Conservation (phyloP, 768 basidiomycete species). For the Tulasnella sp. region DNA sequence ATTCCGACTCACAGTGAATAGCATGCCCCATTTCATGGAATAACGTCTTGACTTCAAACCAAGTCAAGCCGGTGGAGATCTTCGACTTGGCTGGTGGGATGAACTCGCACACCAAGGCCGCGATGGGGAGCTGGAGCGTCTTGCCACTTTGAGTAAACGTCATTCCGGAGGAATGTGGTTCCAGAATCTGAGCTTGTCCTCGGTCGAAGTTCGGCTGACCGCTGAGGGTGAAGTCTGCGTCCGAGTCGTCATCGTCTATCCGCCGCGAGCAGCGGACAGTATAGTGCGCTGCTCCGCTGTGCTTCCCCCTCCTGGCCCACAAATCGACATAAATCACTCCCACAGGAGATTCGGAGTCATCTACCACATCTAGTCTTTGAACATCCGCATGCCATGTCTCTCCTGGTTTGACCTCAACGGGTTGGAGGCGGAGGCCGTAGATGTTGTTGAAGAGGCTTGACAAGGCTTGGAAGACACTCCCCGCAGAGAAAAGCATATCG, state of each 20-base stretch:
- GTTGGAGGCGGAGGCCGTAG: slow-evolving; percentile 73
- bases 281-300: slow-evolving; percentile 91
- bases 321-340: slow-evolving; percentile 96
- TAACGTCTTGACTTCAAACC: slow-evolving; percentile 89
- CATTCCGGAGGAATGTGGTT: slow-evolving; percentile 45
- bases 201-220: slow-evolving; percentile 36
- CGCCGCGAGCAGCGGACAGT: slow-evolving; percentile 91
- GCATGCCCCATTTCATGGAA: slow-evolving; percentile 99
- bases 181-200: slow-evolving; percentile 41
- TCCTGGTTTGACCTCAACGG: slow-evolving; percentile 56
- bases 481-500: slow-evolving; percentile 47
- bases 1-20: slow-evolving; percentile 81
- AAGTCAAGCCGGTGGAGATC: slow-evolving; percentile 68
- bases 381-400: slow-evolving; percentile 89
- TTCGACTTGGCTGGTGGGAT: slow-evolving; percentile 49
- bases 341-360: slow-evolving; percentile 76
- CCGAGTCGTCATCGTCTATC: slow-evolving; percentile 82
- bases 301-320: slow-evolving; percentile 76
- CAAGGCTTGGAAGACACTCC: slow-evolving; percentile 88
- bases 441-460: slow-evolving; percentile 78
- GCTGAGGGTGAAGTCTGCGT: slow-evolving; percentile 44
- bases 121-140: slow-evolving; percentile 80
- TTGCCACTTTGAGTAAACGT: slow-evolving; percentile 41
- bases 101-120: slow-evolving; percentile 88
- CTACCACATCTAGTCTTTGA: slow-evolving; percentile 86